Evolutionary conservation across 2,329 filamentous ascomycete species (phyloP).

Genomic region (Bipolaris cookei): DNA sequence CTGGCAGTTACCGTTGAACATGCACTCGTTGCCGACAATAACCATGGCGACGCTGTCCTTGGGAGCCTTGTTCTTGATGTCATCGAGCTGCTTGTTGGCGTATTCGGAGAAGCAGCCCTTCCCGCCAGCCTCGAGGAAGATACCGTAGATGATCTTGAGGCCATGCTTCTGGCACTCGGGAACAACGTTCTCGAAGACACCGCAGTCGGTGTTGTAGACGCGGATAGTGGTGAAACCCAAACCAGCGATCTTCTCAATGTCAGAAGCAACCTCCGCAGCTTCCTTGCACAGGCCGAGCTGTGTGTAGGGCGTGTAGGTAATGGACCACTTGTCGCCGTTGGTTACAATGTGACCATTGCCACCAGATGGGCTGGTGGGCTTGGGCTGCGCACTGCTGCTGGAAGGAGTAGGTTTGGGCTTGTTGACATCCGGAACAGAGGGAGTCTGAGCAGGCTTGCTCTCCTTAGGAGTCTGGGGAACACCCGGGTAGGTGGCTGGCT

Average conservation of each 20-base stretch:
- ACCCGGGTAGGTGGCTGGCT: slow-evolving; percentile 15
- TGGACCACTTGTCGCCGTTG: slow-evolving; percentile 56
- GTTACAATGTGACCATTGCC: slow-evolving; percentile 41
- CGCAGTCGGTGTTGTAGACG: slow-evolving; percentile 92
- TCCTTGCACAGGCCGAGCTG: slow-evolving; percentile 53
- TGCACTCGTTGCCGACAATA: slow-evolving; percentile 88
- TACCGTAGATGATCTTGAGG: slow-evolving; percentile 81
- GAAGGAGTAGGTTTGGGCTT: slow-evolving; percentile 34
- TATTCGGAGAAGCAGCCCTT: slow-evolving; percentile 53
- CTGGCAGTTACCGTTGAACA: slow-evolving; percentile 75
- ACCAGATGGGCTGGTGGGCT: slow-evolving; percentile 38
- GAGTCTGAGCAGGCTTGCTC: slow-evolving; percentile 10
- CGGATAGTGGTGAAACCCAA: slow-evolving; percentile 70
- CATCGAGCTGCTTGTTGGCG: slow-evolving; percentile 74
- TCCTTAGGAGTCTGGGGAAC: slow-evolving; percentile 13
- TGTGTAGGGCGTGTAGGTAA: slow-evolving; percentile 59
- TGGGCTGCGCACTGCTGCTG: slow-evolving; percentile 35
- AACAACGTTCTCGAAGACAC: slow-evolving; percentile 77
- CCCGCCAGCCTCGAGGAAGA: slow-evolving; percentile 75
- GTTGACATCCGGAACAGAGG: slow-evolving; percentile 8
- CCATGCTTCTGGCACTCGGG: slow-evolving; percentile 69
- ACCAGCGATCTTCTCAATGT: slow-evolving; percentile 52
- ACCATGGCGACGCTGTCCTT: slow-evolving; percentile 77
- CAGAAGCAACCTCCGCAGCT: slow-evolving; percentile 46
- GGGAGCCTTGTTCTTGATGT: slow-evolving; percentile 73